These are phyloP conservation scores for Monilinia laxa DNA, from an alignment of 2,329 filamentous ascomycete species.

Conservation along the genomic window DNA sequence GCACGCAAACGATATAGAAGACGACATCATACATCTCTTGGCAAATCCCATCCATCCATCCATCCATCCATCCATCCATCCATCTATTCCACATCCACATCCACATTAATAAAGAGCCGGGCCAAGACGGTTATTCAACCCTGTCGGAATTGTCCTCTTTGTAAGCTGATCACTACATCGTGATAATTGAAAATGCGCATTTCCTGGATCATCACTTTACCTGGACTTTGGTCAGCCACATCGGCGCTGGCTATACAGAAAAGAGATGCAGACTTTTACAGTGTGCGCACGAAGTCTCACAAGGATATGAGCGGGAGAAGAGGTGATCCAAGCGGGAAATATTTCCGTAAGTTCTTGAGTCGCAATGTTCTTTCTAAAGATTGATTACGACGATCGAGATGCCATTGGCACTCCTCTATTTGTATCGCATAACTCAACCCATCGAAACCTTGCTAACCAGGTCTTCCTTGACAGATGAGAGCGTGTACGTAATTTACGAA, in stretches of 20 bases:
- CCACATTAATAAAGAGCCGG: neutral
- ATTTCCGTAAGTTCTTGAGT: conserved; percentile 41
- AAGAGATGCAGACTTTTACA: conserved; percentile 39
- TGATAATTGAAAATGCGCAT: conserved; percentile 34
- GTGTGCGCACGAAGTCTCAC: conserved; percentile 36
- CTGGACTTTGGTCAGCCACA: conserved; percentile 29
- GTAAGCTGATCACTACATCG: conserved; percentile 4
- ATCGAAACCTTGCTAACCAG: neutral
- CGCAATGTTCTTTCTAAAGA: neutral
- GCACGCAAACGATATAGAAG: neutral
- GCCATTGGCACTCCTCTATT: neutral
- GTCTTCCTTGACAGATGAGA: conserved; percentile 34
- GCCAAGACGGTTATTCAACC: conserved; percentile 24
- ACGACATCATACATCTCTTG: conserved; percentile 7
- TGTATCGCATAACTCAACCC: neutral
- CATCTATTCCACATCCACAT: neutral
- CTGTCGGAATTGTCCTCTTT: conserved; percentile 10
- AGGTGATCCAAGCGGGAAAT: conserved; percentile 40
- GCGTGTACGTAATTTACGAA: conserved; percentile 33
- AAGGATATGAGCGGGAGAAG: conserved; percentile 39
- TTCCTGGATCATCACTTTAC: conserved; percentile 34
- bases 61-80: neutral
- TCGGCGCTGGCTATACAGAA: conserved; percentile 36
- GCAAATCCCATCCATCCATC: conserved; percentile 1
- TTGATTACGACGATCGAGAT: neutral